phyloP scores from a whole-genome alignment of 768 basidiomycete genomes.

The Coprinopsis sp. region DNA sequence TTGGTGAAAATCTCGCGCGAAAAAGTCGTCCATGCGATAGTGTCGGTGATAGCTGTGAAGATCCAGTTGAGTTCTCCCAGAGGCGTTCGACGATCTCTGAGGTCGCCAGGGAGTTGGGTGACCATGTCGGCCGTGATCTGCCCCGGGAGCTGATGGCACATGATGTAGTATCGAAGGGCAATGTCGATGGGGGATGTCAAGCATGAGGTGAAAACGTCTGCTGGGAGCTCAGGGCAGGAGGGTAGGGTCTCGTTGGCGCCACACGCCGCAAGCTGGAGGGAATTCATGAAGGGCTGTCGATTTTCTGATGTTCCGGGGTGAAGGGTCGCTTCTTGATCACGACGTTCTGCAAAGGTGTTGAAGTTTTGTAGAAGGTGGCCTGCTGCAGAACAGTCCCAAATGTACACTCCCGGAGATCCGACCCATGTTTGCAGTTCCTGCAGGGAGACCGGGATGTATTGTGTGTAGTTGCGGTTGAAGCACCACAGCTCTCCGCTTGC shows the following conservation, averaged over 20 bases:
- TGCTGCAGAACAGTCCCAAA: conserved; percentile 99
- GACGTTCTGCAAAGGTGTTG: conserved; percentile 69
- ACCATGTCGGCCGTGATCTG: conserved; percentile 86
- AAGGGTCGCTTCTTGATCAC: conserved; percentile 60
- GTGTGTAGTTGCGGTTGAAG: conserved; percentile 95
- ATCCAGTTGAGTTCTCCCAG: conserved; percentile 99
- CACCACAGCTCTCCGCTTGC: conserved; percentile 97
- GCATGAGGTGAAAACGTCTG: conserved; percentile 96
- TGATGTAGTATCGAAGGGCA: conserved; percentile 88
- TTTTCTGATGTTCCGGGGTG: conserved; percentile 61
- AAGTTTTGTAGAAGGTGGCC: conserved; percentile 92
- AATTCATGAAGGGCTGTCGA: conserved; percentile 72
- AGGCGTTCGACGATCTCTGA: conserved; percentile 94
- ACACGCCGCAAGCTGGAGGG: conserved; percentile 94
- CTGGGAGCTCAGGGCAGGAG: conserved; percentile 93
- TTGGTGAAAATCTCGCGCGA: conserved; percentile 90
- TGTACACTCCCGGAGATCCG: conserved; percentile 92
- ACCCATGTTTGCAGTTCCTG: conserved; percentile 93
- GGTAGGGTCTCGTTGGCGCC: conserved; percentile 87
- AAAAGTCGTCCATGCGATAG: conserved; percentile 98
- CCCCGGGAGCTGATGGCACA: conserved; percentile 81
- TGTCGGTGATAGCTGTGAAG: conserved; percentile 97
- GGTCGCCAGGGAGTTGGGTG: conserved; percentile 91
- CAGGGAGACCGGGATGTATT: conserved; percentile 95
- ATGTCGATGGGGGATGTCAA: conserved; percentile 98